Evolutionary conservation across 495 filamentous ascomycete species (phyloP).

Genomic region (Aspergillus indologenus): DNA sequence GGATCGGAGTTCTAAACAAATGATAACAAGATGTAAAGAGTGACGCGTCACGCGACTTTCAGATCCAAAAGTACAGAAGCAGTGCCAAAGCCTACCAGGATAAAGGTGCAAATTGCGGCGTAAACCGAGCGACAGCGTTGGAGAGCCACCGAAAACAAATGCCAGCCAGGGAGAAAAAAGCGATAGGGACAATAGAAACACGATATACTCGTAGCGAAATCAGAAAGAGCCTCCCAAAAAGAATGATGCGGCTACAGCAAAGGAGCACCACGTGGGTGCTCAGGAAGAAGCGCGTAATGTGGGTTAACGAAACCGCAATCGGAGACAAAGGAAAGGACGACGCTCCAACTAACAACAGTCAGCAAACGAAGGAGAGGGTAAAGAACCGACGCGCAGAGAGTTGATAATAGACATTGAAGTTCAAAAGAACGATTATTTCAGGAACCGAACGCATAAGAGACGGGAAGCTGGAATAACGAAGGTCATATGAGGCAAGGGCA

Average conservation of each 20-base stretch:
- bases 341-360: conserved; percentile 11
- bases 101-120: conserved; percentile 15
- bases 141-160: conserved; percentile 9
- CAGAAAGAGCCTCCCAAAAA: conserved; percentile 34
- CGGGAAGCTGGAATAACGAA: conserved; percentile 8
- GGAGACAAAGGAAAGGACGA: conserved; percentile 17
- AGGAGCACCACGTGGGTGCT: conserved; percentile 26
- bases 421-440: conserved; percentile 15
- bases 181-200: conserved; percentile 13
- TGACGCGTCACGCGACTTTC: conserved; percentile 19
- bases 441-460: conserved; percentile 12
- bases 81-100: conserved; percentile 13
- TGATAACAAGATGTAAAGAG: conserved; percentile 9
- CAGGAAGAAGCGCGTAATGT: conserved; percentile 18
- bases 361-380: conserved; percentile 16
- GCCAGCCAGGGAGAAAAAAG: too few species aligned
- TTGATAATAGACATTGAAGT: conserved; percentile 27
- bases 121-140: too few species aligned
- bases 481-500: conserved; percentile 1
- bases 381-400: conserved; percentile 17
- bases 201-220: background rate
- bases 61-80: conserved; percentile 9
- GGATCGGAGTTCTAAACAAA: background rate
- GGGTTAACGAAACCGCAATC: conserved; percentile 22
- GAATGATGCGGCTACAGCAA: conserved; percentile 28